phyloP scores from a whole-genome alignment of 73 alveolate species.

The Paramecium caudatum region DNA sequence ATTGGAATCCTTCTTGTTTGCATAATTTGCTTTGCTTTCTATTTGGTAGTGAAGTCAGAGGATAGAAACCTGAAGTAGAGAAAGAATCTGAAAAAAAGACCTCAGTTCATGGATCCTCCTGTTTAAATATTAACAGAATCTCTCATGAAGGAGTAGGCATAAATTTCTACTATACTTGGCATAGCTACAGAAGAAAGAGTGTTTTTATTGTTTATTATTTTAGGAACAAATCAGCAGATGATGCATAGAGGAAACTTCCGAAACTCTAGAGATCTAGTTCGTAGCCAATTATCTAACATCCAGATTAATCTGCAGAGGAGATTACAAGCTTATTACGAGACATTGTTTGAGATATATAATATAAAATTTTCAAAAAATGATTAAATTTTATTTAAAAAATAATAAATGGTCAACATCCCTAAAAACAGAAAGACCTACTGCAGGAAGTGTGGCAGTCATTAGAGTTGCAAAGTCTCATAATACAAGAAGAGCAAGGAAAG shows the following conservation, averaged over 20 bases:
- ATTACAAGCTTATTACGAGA: background rate
- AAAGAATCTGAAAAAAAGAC: background rate
- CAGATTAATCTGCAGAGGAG: background rate
- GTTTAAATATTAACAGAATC: conserved; percentile 1
- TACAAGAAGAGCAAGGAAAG: conserved; percentile 94
- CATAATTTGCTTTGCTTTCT: conserved; percentile 38
- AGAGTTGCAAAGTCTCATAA: conserved; percentile 88
- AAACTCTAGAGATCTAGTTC: background rate
- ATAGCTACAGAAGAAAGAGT: background rate
- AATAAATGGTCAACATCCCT: conserved; percentile 86
- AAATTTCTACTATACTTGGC: background rate
- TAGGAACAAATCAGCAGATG: conserved; percentile 40
- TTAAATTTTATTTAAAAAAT: conserved; percentile 35
- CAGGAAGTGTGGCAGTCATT: conserved; percentile 86
- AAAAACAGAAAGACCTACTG: conserved; percentile 88
- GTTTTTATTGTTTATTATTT: conserved; percentile 28
- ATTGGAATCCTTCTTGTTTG: conserved; percentile 10
- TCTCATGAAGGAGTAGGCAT: background rate
- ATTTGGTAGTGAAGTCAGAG: conserved; percentile 38
- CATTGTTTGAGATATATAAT: background rate
- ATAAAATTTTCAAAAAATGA: conserved; percentile 54
- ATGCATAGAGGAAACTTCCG: background rate
- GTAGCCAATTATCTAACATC: background rate
- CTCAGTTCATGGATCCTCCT: background rate
- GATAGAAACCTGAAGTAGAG: background rate